Base-by-base conservation (phyloP, 305 asterid species). In the Fraxinus paxiana region DNA sequence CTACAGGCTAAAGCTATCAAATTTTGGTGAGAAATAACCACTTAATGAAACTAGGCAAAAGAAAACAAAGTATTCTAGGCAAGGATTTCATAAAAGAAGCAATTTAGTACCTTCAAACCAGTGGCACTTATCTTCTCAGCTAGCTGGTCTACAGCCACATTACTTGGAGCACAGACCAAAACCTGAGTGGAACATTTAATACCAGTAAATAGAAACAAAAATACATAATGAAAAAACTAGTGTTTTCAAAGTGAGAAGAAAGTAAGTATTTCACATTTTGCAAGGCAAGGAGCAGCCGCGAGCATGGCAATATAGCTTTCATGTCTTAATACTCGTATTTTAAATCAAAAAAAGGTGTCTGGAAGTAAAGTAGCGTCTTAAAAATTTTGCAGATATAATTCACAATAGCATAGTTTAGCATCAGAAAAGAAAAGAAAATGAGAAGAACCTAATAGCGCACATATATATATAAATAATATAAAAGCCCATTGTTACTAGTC, bases 91-190 rank as follows among this genome's bases (percentile, higher is more conserved):
- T 28, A 77, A 37, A 73, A 67, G 28, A 51, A 74, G 79, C 76
- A 87, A 83, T 38, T 70, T 65, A 24, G 80, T 59, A 97, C 99
- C 99, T 94, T 97, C 82, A 97, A 88, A 48, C 99, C 99, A 65
- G 99, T 96, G 41, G 99, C 97, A 85, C 99, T 96, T 80, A 96
- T 96, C 88, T 96, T 96, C 86, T 96, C 99, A 82, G 98, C 99
- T 80, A 94, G 94, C 91, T 96, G 99, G 82, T 96, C 98, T 6
- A 97, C 99, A 84, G 99, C 99, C 83, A 97, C 98, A 80, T 94
- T 97, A 91, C 99, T 97, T 77, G 99, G 99, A 87, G 99, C 99
- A 87, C 98, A 97, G 46, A 94, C 99, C 90, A 97, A 87, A 87
- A 97, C 99, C 98, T 97, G 91, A 70, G 84, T 6, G 75, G 41